Percentiles rank a stretch among this genome's conserved stretches.
Evolutionary conservation across 768 basidiomycete genomes (phyloP).

Genomic region (Boletus coccyginus): DNA sequence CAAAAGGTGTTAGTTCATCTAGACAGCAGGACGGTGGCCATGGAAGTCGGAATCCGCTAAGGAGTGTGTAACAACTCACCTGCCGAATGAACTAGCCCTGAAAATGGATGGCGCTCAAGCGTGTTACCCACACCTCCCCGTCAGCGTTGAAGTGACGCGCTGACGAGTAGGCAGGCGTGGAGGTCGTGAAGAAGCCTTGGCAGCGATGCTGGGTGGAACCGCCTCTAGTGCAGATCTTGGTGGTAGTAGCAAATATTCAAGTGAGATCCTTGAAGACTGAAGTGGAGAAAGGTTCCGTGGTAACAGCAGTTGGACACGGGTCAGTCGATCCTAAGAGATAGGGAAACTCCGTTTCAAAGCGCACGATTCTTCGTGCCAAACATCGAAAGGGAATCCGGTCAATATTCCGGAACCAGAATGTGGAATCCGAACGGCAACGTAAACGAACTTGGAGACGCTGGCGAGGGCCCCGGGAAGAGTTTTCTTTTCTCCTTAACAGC

Average conservation of each 20-base stretch:
- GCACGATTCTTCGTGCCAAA: no score
- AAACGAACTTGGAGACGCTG: conserved; percentile 60
- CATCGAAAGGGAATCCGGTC: conserved; percentile 67
- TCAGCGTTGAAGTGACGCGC: conserved; percentile 68
- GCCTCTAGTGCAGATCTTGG: conserved; percentile 86
- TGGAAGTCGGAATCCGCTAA: conserved; percentile 85
- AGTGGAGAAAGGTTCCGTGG: conserved; percentile 87
- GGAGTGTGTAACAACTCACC: conserved; percentile 88
- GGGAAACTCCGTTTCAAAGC: conserved; percentile 36
- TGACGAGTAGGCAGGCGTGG: conserved; percentile 78
- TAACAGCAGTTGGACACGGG: conserved; percentile 86
- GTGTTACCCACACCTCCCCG: conserved; percentile 83
- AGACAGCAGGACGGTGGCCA: conserved; percentile 73
- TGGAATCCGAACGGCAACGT: conserved; percentile 66
- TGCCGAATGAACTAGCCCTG: conserved; percentile 89
- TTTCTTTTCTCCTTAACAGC: no score
- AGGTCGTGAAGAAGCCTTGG: conserved; percentile 79
- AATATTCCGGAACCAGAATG: conserved; percentile 77
- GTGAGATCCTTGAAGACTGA: conserved; percentile 85
- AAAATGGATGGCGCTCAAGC: conserved; percentile 90
- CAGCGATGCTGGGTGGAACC: conserved; percentile 70
- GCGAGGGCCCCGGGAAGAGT: no score
- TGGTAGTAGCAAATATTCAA: conserved; percentile 89
- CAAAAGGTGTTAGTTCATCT: no score
- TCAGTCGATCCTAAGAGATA: conserved; percentile 83